Base-by-base conservation (phyloP, 1,284 basidiomycete species). In the Omphalotus olearius region DNA sequence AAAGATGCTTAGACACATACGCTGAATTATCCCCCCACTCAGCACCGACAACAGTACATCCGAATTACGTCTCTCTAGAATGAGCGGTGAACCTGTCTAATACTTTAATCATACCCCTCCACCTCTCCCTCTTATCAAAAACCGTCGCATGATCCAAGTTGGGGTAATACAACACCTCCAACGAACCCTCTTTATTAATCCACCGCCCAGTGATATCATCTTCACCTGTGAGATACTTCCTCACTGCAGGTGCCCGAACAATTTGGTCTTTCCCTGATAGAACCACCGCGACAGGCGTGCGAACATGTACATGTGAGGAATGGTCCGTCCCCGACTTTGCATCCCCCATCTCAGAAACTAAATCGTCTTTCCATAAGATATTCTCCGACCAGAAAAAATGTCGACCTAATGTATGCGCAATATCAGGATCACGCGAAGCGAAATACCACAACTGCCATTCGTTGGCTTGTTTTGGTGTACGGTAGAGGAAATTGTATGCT, bases 401-500 rank as follows among this genome's bases (percentile, higher is more conserved):
- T 1, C 83, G 67, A 7, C 73, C 68, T 10, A 86, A 70, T 23
- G 79, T 73, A 6, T 79, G 71, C 40, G 82, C 73, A 41, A 84
- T 72, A 60, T 86, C 83, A 9, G 80, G 68, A 55, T 86, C 84
- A 7, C 76, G 74, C 45, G 75, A 77, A 16, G 82, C 74, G 57
- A 86, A 85, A 60, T 81, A 86, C 80, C 81, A 85, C 51, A 85
- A 58, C 64, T 83, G 71, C 80, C 81, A 84, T 57, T 85, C 80
- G 59, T 82, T 79, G 37, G 80, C 80, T 1, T 59, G 57, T 40
- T 60, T 61, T 1, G 84, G 82, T 0, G 57, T 13, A 11, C 83
- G 76, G 64, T 85, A 84, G 36, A 85, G 67, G 56, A 86, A 85
- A 63, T 85, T 85, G 64, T 74, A 76, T 14, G 82, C 81, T 37